Evolutionary conservation across 2,329 filamentous ascomycete species (phyloP), one percentile per base, ranked within the genome.

Genomic region (Fusarium coffeatum): DNA sequence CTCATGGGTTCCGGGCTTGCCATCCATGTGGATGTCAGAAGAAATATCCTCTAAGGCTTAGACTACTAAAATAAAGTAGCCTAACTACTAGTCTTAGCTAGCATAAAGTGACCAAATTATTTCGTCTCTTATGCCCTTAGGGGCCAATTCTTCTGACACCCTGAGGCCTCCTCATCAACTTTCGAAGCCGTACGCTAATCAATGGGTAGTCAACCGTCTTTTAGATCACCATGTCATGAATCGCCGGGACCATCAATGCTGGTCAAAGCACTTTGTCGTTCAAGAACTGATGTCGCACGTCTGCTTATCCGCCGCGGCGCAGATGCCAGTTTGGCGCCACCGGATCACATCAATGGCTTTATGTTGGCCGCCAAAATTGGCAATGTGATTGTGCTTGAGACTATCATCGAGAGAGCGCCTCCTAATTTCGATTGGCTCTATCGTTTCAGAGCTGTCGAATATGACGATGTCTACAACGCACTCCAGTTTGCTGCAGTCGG

Each of bases 401-500:
- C 63, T 27, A 64, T 76, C 6, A 32, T 62, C 8, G 65, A 73
- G 11, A 47, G 42, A 20, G 59, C 34, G 2, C 42, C 57, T n/a
- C 27, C 13, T 6, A 12, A 47, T 10, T 74, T 75, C 5, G 41
- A 72, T 37, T 75, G 73, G 73, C 11, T 42, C 1, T 55, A 49
- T 22, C 55, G 11, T 68, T 55, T 15, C 32, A 65, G 12, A 40
- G 62, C 28, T 16, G 9, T 32, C 5, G 37, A 69, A 4, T 53
- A 60, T 6, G 46, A 56, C 3, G 58, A 57, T 27, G 63, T 61
- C 12, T 73, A 66, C 30, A 74, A 72, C 25, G 66, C 71, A 8
- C 51, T 75, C 13, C 73, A 75, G 32, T 59, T 76, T 34, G 73
- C 74, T 12, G 72, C 73, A 41, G 51, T 51, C 5, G 50, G 66